Conservation (phyloP, 176 grass and related monocot species). For the Alloteropsis semialata region DNA sequence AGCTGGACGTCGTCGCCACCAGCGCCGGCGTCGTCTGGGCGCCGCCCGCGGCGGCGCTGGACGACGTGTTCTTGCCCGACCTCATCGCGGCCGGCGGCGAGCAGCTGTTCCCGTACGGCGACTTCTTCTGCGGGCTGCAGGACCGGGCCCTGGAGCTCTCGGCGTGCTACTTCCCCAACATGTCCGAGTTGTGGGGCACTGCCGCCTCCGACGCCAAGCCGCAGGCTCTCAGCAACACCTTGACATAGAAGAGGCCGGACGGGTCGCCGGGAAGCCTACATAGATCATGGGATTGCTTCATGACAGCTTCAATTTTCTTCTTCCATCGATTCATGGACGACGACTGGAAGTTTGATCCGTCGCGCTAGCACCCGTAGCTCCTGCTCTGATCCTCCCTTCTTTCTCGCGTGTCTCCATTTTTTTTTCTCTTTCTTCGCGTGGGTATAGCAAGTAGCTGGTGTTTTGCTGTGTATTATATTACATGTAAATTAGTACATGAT, state of each 20-base stretch:
- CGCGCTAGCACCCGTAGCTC: neutral
- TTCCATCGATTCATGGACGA: constrained; percentile 8
- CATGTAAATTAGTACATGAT: constrained; percentile 20
- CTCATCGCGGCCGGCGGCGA: constrained; percentile 13
- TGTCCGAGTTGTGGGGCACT: constrained; percentile 43
- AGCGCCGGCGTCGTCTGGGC: neutral
- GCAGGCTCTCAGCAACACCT: constrained; percentile 33
- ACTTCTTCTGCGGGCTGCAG: constrained; percentile 26
- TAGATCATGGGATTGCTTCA: neutral
- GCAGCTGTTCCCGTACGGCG: constrained; percentile 40
- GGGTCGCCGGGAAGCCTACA: neutral
- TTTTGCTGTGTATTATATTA: constrained; percentile 26
- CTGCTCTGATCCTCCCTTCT: neutral
- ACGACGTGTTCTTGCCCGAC: constrained; percentile 34
- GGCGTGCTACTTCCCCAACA: constrained; percentile 54
- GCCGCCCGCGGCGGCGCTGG: neutral
- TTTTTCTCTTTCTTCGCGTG: neutral
- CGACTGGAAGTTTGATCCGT: neutral
- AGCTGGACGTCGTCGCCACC: neutral
- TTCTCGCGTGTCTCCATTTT: neutral
- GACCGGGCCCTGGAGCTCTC: constrained; percentile 39
- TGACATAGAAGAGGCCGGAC: constrained; percentile 8
- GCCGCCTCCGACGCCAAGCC: constrained; percentile 7
- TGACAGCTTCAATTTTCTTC: neutral
- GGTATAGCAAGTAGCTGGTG: neutral